A percentile compares a stretch with the other conserved stretches of the same genome.
phyloP scores from a whole-genome alignment of 441 rosid species.

The Rhodomyrtus psidioides region DNA sequence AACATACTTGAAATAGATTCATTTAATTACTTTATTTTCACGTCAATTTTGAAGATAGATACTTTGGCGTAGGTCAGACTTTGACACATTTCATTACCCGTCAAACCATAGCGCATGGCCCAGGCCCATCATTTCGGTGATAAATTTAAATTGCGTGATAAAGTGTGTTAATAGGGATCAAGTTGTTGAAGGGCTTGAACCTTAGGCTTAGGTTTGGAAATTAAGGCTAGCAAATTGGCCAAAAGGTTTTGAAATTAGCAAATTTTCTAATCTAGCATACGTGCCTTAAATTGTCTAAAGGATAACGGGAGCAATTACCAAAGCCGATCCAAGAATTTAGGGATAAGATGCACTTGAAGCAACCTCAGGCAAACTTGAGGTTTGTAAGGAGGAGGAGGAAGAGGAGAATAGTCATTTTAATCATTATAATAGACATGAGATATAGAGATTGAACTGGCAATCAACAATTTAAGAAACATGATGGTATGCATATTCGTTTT shows the following conservation, averaged over 20 bases:
- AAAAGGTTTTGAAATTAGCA: neutral
- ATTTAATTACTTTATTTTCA: too few relatives aligned
- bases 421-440: too few relatives aligned
- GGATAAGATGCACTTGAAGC: too few relatives aligned
- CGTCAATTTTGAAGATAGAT: neutral
- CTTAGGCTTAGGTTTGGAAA: neutral
- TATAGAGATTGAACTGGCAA: too few relatives aligned
- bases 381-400: too few relatives aligned
- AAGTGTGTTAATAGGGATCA: neutral
- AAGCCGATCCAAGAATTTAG: too few relatives aligned
- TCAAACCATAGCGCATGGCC: neutral
- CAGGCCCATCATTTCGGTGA: neutral
- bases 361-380: too few relatives aligned
- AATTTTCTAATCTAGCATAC: neutral
- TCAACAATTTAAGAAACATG: too few relatives aligned
- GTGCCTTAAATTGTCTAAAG: too few relatives aligned
- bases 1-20: neutral
- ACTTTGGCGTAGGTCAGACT: neutral
- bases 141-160: neutral
- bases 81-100: fast-evolving
- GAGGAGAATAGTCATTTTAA: too few relatives aligned
- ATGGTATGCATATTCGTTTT: too few relatives aligned
- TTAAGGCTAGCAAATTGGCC: neutral
- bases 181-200: neutral
- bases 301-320: too few relatives aligned